Conservation (phyloP, 1,284 basidiomycete genomes). For the Ustilago shanxiensis region DNA sequence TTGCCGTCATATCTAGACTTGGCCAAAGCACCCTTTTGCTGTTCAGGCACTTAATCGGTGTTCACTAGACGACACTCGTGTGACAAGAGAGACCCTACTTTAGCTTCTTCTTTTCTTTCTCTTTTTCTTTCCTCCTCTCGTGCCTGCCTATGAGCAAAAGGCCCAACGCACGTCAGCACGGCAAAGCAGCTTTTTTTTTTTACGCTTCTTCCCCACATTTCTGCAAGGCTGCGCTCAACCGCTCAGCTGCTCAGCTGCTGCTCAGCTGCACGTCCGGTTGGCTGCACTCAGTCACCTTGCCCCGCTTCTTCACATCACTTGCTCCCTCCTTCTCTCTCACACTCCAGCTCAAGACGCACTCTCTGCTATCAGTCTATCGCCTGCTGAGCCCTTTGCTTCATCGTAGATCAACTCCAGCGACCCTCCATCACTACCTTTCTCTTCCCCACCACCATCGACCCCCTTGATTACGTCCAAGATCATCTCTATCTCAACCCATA, state of each 20-base stretch:
- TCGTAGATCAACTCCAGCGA: not conserved
- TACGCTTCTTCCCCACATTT: constrained; percentile 13
- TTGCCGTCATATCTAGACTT: constrained; percentile 11
- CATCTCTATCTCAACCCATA: not conserved
- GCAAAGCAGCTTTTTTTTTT: not conserved
- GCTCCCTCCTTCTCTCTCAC: not conserved
- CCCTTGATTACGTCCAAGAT: not conserved
- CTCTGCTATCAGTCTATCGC: not conserved
- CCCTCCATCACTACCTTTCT: not conserved
- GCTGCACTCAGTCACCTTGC: not conserved
- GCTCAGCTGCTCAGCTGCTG: too few species aligned
- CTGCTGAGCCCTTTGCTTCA: not conserved
- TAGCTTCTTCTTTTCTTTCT: not conserved
- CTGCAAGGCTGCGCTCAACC: too few species aligned
- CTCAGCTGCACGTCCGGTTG: not conserved
- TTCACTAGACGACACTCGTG: constrained; percentile 1
- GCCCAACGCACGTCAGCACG: constrained; percentile 1
- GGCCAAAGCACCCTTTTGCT: not conserved
- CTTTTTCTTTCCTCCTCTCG: not conserved
- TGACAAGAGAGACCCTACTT: constrained; percentile 1
- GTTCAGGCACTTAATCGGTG: constrained; percentile 7
- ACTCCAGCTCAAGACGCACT: not conserved
- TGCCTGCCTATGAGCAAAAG: not conserved
- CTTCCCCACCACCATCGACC: not conserved
- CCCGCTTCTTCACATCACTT: not conserved